Evolutionary conservation across 176 grass and related monocot species (phyloP).

Genomic region (Stipa capillata): DNA sequence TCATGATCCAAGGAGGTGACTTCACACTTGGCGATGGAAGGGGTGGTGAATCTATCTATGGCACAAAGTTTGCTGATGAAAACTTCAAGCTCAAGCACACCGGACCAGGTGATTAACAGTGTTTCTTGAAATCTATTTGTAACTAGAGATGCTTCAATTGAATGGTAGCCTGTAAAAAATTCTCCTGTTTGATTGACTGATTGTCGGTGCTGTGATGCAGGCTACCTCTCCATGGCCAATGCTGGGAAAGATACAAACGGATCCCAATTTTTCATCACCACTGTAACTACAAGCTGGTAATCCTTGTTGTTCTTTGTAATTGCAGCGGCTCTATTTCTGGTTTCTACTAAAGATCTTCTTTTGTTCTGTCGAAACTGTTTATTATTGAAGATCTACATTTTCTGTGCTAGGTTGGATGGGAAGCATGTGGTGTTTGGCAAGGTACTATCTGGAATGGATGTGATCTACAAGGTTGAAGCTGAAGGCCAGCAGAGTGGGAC

Average conservation of each 20-base stretch:
- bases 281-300: constrained; percentile 94
- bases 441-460: constrained; percentile 97
- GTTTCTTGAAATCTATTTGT: not conserved
- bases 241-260: constrained; percentile 79
- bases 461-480: constrained; percentile 94
- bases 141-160: not conserved
- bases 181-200: not conserved
- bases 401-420: constrained; percentile 70
- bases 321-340: not conserved
- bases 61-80: constrained; percentile 78
- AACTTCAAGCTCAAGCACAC: constrained; percentile 99
- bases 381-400: not conserved
- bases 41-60: constrained; percentile 96
- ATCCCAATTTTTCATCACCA: constrained; percentile 98
- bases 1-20: constrained; percentile 99
- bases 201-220: constrained; percentile 30
- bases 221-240: constrained; percentile 97
- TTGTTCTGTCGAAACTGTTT: not conserved
- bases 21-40: constrained; percentile 92
- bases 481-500: constrained; percentile 73
- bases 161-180: not conserved
- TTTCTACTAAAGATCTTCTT: not conserved
- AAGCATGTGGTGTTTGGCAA: constrained; percentile 98
- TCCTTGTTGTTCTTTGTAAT: not conserved
- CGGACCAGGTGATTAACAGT: constrained; percentile 55